These are phyloP conservation scores for Chalciporus pseudorubinellus DNA, from an alignment of 768 basidiomycete genomes.

Conservation along the genomic window DNA sequence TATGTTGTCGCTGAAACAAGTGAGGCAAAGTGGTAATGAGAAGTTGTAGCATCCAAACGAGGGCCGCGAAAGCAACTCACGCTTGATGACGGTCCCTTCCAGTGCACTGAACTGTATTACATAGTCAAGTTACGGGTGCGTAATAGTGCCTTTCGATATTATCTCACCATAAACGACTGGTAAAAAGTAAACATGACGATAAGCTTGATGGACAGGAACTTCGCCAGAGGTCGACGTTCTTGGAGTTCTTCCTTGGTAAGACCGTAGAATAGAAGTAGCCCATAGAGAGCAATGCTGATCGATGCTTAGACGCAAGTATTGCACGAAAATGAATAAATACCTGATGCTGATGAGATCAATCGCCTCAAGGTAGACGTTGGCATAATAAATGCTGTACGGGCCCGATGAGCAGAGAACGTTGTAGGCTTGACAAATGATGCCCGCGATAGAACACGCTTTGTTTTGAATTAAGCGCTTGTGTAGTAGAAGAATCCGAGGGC, in stretches of 20 bases:
- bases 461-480: slow-evolving; percentile 4
- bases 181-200: slow-evolving; percentile 90
- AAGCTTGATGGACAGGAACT: slow-evolving; percentile 85
- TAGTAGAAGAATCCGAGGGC: background rate
- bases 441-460: slow-evolving; percentile 54
- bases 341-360: slow-evolving; percentile 83
- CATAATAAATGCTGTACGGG: slow-evolving; percentile 58
- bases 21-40: background rate
- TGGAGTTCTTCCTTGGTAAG: slow-evolving; percentile 77
- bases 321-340: slow-evolving; percentile 33
- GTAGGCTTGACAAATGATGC: slow-evolving; percentile 72
- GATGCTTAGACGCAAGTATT: background rate
- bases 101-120: slow-evolving; percentile 58
- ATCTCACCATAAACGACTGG: slow-evolving; percentile 69
- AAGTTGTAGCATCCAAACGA: background rate
- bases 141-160: background rate
- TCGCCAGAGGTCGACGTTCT: slow-evolving; percentile 73
- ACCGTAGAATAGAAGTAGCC: slow-evolving; percentile 78
- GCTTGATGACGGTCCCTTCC: slow-evolving; percentile 65
- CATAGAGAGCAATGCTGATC: slow-evolving; percentile 77
- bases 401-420: slow-evolving; percentile 68
- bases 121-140: background rate
- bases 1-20: slow-evolving; percentile 55
- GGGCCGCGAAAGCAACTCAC: slow-evolving; percentile 31
- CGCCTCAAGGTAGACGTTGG: slow-evolving; percentile 65